These are phyloP conservation scores for Colletotrichum sp. DNA, from an alignment of 2,329 filamentous ascomycete genomes.

Conservation along the genomic window DNA sequence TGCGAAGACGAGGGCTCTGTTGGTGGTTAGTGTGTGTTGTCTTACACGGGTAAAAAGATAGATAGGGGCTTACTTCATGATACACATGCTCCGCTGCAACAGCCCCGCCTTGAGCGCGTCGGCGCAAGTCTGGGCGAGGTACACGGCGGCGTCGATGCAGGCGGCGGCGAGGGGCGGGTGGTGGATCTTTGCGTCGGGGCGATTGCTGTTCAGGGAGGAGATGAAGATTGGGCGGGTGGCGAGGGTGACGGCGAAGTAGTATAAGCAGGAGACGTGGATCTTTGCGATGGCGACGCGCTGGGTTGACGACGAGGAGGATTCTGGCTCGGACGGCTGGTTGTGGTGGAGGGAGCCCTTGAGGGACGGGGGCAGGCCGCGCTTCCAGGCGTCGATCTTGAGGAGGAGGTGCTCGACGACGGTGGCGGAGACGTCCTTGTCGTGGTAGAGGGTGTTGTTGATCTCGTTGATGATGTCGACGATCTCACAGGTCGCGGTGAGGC, in stretches of 20 bases:
- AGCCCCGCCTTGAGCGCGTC: neutral
- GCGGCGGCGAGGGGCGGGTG: slow-evolving; percentile 49
- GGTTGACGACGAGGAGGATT: neutral
- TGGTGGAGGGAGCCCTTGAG: slow-evolving; percentile 28
- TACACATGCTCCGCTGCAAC: neutral
- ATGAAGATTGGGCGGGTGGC: neutral
- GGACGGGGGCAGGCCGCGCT: slow-evolving; percentile 44
- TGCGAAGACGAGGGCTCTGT: slow-evolving; percentile 56
- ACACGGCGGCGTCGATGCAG: slow-evolving; percentile 43
- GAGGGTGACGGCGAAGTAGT: neutral
- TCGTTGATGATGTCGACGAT: slow-evolving; percentile 50
- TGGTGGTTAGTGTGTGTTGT: accelerated
- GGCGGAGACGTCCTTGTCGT: slow-evolving; percentile 37
- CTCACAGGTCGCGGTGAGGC: slow-evolving; percentile 44
- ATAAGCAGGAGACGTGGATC: neutral
- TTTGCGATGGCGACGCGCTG: neutral
- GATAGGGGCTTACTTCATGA: neutral
- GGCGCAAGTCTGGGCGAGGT: neutral
- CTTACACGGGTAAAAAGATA: no score
- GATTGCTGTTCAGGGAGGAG: neutral
- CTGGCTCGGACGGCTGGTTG: slow-evolving; percentile 39
- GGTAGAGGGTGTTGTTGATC: slow-evolving; percentile 47
- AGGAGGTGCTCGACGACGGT: slow-evolving; percentile 45
- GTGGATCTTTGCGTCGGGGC: neutral
- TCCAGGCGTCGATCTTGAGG: slow-evolving; percentile 49